Conservation (phyloP, 306 rosid genomes). For the Citrullus colocynthis region DNA sequence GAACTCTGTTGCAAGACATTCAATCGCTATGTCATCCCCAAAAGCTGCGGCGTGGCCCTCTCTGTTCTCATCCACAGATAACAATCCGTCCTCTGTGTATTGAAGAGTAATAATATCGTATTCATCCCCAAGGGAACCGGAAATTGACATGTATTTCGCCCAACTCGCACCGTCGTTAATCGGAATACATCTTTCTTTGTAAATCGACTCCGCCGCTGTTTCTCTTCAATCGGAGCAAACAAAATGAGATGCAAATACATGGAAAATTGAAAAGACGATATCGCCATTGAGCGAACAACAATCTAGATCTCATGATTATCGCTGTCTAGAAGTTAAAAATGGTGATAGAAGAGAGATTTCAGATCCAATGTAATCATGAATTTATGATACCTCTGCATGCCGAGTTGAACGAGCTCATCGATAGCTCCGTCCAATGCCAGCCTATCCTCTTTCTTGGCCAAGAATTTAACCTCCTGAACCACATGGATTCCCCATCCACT, state of each 20-base stretch:
- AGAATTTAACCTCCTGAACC: conserved; percentile 84
- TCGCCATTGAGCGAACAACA: background rate
- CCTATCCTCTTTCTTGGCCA: conserved; percentile 83
- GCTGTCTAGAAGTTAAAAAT: background rate
- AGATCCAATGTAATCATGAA: background rate
- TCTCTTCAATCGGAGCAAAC: conserved; percentile 44
- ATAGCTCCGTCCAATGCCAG: conserved; percentile 58
- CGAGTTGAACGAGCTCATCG: conserved; percentile 72
- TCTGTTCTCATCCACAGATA: conserved; percentile 78
- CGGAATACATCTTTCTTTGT: conserved; percentile 78
- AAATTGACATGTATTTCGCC: conserved; percentile 94
- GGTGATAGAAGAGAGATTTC: conserved; percentile 3
- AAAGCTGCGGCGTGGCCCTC: conserved; percentile 93
- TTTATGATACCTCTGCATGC: conserved; percentile 64
- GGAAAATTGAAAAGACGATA: background rate
- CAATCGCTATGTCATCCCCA: conserved; percentile 97
- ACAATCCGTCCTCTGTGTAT: conserved; percentile 84
- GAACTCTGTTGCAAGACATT: conserved; percentile 95
- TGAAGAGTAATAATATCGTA: conserved; percentile 89
- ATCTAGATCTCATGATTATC: background rate
- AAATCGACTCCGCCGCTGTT: conserved; percentile 82
- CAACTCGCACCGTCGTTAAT: conserved; percentile 76
- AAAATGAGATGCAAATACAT: conserved; percentile 8
- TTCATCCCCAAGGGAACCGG: conserved; percentile 75
- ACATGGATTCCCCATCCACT: conserved; percentile 92